A percentile compares a stretch with the other conserved stretches of the same genome.
Evolutionary conservation across 2,329 filamentous ascomycete species (phyloP).

Genomic region (Chaetoscypha palmicola): DNA sequence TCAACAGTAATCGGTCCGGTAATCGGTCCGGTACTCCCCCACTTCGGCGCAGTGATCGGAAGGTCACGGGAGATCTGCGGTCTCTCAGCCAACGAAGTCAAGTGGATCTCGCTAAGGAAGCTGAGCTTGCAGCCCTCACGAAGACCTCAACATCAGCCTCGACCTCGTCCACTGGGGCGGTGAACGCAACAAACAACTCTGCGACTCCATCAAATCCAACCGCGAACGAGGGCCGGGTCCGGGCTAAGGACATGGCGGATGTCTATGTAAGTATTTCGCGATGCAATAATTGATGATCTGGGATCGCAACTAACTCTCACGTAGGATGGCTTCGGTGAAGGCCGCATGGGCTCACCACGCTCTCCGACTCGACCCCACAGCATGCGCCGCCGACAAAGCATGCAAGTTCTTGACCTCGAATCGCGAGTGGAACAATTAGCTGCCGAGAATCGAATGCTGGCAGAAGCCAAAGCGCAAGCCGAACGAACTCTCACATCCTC

Average conservation of each 20-base stretch:
- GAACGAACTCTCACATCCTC: conserved; percentile 56
- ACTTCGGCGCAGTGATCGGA: conserved; percentile 60
- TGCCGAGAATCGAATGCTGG: conserved; percentile 74
- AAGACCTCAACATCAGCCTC: too few species aligned
- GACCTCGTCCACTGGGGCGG: conserved; percentile 25
- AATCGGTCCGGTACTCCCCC: conserved; percentile 58
- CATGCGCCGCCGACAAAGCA: conserved; percentile 94
- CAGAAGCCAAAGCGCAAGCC: conserved; percentile 62
- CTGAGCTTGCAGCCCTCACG: conserved; percentile 40
- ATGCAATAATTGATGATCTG: conserved; percentile 1
- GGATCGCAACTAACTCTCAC: conserved; percentile 21
- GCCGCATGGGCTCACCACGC: conserved; percentile 74
- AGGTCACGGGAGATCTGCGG: conserved; percentile 70
- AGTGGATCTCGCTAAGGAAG: conserved; percentile 33
- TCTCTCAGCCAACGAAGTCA: conserved; percentile 52
- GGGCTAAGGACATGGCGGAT: conserved; percentile 81
- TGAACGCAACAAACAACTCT: conserved; percentile 30
- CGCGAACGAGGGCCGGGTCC: conserved; percentile 81
- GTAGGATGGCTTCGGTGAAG: conserved; percentile 90
- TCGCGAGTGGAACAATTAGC: conserved; percentile 74
- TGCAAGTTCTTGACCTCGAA: conserved; percentile 93
- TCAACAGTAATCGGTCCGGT: conserved; percentile 39
- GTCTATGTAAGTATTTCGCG: conserved; percentile 69
- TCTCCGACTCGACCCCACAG: conserved; percentile 92
- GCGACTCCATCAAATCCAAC: conserved; percentile 59